These are phyloP conservation scores for Eucalyptus brandiana DNA, from an alignment of 345 rosid genomes.

Conservation along the genomic window DNA sequence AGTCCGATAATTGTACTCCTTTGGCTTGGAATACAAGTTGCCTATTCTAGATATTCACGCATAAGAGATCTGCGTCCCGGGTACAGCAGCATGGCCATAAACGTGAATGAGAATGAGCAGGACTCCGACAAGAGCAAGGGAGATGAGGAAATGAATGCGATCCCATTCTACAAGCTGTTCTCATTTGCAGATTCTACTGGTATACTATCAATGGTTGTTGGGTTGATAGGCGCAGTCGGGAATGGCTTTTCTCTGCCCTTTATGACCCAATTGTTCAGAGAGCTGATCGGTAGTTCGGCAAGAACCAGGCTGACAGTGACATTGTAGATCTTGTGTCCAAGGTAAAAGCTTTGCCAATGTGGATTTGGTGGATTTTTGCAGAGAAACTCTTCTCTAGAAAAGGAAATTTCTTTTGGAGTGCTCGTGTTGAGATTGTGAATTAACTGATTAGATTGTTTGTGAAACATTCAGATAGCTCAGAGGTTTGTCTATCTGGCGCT, in stretches of 20 bases:
- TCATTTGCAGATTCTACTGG: slow-evolving; percentile 42
- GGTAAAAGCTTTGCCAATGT: slow-evolving; percentile 15
- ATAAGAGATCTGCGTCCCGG: neutral
- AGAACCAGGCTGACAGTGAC: slow-evolving; percentile 30
- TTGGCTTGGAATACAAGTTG: neutral
- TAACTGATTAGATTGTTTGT: neutral
- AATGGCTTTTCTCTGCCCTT: slow-evolving; percentile 59
- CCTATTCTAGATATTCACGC: neutral
- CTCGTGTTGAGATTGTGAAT: neutral
- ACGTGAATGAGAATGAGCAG: neutral
- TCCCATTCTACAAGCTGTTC: neutral
- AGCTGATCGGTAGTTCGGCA: slow-evolving; percentile 48
- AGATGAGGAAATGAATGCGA: neutral
- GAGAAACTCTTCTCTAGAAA: neutral
- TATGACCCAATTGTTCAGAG: slow-evolving; percentile 63
- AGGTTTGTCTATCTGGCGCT: slow-evolving; percentile 68
- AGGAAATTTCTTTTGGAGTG: neutral
- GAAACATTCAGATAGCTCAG: slow-evolving; percentile 34
- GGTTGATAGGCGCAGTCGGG: slow-evolving; percentile 45
- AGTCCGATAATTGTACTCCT: neutral
- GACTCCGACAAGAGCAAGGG: neutral
- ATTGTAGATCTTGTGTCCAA: slow-evolving; percentile 28
- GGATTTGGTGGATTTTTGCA: neutral
- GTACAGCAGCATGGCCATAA: slow-evolving; percentile 7
- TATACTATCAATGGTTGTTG: slow-evolving; percentile 39